These are phyloP conservation scores for Clonostachys chloroleuca DNA, from an alignment of 2,329 filamentous ascomycete genomes.

Conservation along the genomic window DNA sequence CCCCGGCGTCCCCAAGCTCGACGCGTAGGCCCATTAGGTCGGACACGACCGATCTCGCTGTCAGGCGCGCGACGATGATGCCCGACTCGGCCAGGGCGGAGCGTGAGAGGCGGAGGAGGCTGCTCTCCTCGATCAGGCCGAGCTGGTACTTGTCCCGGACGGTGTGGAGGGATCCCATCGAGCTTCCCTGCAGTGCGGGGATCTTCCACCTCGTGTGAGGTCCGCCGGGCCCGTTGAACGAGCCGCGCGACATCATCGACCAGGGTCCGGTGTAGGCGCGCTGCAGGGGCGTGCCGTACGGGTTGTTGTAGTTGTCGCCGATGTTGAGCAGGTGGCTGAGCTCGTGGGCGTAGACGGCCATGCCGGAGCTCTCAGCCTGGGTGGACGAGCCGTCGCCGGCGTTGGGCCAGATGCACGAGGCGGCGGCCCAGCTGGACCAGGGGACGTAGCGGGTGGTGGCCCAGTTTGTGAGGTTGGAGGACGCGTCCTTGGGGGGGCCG, in stretches of 20 bases:
- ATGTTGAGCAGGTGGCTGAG: conserved; percentile 45
- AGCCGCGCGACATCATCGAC: conserved; percentile 46
- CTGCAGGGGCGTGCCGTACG: conserved; percentile 36
- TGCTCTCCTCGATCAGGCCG: conserved; percentile 35
- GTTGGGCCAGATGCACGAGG: conserved; percentile 47
- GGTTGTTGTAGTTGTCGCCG: conserved; percentile 53
- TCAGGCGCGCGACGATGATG: conserved; percentile 37
- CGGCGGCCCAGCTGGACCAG: conserved; percentile 49
- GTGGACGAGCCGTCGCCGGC: conserved; percentile 46
- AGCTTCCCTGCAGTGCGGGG: conserved; percentile 39
- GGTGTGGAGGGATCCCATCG: conserved; percentile 46
- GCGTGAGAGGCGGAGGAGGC: conserved; percentile 37
- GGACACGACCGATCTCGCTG: conserved; percentile 36
- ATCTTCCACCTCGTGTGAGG: conserved; percentile 49
- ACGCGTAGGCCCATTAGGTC: conserved; percentile 43
- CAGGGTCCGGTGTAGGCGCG: conserved; percentile 46
- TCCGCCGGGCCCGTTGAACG: conserved; percentile 47
- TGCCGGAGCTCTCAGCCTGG: conserved; percentile 47
- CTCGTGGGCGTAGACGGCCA: conserved; percentile 49
- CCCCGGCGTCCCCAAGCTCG: conserved; percentile 26
- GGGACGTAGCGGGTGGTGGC: conserved; percentile 45
- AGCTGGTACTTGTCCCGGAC: conserved; percentile 49
- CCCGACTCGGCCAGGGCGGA: conserved; percentile 34
- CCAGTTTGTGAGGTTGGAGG: conserved; percentile 32
- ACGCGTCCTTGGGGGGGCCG: conserved; percentile 33